Conservation (phyloP, 306 rosid species). For the Abrus precatorius region DNA sequence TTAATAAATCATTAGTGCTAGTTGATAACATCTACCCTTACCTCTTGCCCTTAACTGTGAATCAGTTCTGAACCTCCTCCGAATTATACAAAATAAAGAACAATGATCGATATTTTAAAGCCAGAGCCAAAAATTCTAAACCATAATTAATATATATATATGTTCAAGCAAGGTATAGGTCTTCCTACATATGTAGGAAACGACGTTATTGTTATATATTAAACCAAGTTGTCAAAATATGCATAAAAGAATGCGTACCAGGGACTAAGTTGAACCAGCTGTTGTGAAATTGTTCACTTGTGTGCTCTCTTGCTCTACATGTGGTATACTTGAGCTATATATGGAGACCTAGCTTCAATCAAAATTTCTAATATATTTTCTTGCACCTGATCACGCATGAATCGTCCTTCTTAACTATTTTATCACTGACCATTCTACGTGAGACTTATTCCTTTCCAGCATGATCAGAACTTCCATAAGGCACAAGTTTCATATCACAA, state of each 20-base stretch:
- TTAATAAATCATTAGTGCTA: background rate
- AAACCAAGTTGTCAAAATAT: background rate
- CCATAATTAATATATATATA: background rate
- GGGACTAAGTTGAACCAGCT: background rate
- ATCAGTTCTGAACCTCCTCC: background rate
- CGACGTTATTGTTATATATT: background rate
- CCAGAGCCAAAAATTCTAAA: background rate
- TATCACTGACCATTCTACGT: background rate
- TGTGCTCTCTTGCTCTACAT: too few species aligned
- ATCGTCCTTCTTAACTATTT: background rate
- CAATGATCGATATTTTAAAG: background rate
- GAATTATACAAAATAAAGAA: background rate
- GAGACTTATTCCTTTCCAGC: background rate
- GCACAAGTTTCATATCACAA: background rate
- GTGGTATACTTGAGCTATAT: background rate
- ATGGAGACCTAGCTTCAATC: constrained; percentile 9
- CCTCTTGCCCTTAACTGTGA: background rate
- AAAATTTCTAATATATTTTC: background rate
- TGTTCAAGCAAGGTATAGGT: background rate
- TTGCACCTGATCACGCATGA: background rate
- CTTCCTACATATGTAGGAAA: too few species aligned
- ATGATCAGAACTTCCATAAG: background rate
- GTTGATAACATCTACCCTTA: background rate
- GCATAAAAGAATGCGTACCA: background rate
- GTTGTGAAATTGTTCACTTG: background rate